These are phyloP conservation scores for Aspergillus funiculosus DNA, from an alignment of 495 filamentous ascomycete species.

Conservation along the genomic window DNA sequence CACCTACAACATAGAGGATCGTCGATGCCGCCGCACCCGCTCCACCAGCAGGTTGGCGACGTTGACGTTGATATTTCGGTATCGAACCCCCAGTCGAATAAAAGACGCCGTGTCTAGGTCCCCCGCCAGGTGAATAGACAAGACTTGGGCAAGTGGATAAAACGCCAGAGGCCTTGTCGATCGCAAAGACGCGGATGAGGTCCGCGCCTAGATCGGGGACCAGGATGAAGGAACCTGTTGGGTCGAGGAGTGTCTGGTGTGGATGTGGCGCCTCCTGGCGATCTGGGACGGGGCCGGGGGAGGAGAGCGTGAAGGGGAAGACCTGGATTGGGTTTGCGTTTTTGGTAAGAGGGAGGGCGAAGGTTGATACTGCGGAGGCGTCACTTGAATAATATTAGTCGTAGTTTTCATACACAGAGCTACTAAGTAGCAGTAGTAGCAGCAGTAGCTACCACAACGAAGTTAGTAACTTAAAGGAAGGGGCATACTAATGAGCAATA, in stretches of 20 bases:
- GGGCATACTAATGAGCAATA: conserved; percentile 44
- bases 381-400: conserved; percentile 18
- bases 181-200: conserved; percentile 56
- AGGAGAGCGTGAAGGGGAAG: conserved; percentile 46
- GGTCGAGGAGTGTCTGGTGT: conserved; percentile 65
- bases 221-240: conserved; percentile 57
- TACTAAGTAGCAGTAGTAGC: too few relatives aligned
- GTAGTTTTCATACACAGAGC: conserved; percentile 10
- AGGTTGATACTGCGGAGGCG: conserved; percentile 34
- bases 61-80: conserved; percentile 6
- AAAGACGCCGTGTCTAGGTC: conserved; percentile 66
- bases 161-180: conserved; percentile 37
- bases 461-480: neutral
- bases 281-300: conserved; percentile 41
- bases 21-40: conserved; percentile 17
- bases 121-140: conserved; percentile 45
- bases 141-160: conserved; percentile 25
- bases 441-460: neutral
- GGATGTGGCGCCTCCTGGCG: conserved; percentile 66
- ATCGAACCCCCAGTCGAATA: conserved; percentile 21
- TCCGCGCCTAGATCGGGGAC: conserved; percentile 70
- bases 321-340: conserved; percentile 34
- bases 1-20: conserved; percentile 57
- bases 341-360: conserved; percentile 25
- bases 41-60: neutral